These are phyloP conservation scores for Ocimum tenuiflorum DNA, from an alignment of 257 asterid genomes.

Conservation along the genomic window DNA sequence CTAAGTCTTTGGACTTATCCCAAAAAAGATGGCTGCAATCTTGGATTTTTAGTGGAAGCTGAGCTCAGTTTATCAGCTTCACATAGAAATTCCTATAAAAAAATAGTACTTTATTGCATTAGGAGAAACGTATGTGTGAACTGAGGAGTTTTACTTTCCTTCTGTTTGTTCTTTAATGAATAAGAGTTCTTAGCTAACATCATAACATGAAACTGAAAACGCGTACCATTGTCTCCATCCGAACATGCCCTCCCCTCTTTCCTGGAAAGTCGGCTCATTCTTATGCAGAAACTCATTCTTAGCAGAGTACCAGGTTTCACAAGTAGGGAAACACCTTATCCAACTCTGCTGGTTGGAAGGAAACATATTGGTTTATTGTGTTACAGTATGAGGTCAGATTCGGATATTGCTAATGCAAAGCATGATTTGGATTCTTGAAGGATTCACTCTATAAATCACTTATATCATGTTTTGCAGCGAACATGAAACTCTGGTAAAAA, in stretches of 20 bases:
- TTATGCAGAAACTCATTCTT: background rate
- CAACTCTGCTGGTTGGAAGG: background rate
- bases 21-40: slow-evolving; percentile 11
- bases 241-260: background rate
- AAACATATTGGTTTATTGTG: background rate
- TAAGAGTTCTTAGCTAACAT: background rate
- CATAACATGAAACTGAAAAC: background rate
- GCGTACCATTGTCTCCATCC: background rate
- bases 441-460: background rate
- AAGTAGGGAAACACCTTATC: background rate
- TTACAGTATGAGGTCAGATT: background rate
- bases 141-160: background rate
- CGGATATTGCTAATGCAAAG: background rate
- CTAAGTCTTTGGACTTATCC: slow-evolving; percentile 19
- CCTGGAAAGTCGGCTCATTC: background rate
- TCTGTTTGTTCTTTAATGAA: background rate
- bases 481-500: background rate
- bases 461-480: background rate
- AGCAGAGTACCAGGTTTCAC: background rate
- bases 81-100: background rate
- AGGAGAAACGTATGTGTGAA: slow-evolving; percentile 14
- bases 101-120: background rate
- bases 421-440: background rate
- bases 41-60: slow-evolving; percentile 20
- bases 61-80: slow-evolving; percentile 14